Evolutionary conservation across 495 filamentous ascomycete species (phyloP).

Genomic region (Aspergillus steynii): DNA sequence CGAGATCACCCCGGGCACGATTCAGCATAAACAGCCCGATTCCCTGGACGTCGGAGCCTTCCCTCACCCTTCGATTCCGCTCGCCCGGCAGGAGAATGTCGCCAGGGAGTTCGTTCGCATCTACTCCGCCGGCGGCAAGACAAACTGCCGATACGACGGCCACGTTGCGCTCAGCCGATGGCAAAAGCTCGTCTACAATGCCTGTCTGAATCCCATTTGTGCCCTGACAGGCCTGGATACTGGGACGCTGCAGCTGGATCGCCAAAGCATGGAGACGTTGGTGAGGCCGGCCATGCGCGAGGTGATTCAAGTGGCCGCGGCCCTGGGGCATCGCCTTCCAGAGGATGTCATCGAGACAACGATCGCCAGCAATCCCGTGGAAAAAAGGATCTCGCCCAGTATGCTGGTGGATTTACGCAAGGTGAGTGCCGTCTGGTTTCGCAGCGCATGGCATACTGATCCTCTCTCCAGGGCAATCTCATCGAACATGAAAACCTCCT

Average conservation of each 20-base stretch:
- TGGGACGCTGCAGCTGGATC: conserved; percentile 34
- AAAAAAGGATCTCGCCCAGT: conserved; percentile 44
- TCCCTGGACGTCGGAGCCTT: conserved; percentile 43
- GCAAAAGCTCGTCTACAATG: conserved; percentile 54
- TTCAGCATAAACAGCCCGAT: conserved; percentile 43
- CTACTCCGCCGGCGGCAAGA: conserved; percentile 34
- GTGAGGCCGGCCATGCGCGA: conserved; percentile 41
- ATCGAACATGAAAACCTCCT: conserved; percentile 55
- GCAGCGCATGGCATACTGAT: no score
- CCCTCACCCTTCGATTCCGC: conserved; percentile 23
- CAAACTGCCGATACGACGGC: conserved; percentile 23
- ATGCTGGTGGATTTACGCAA: conserved; percentile 48
- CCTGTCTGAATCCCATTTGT: conserved; percentile 46
- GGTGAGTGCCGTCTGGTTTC: conserved; percentile 14
- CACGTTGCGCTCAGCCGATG: conserved; percentile 45
- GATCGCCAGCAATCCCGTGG: conserved; percentile 19
- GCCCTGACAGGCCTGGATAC: conserved; percentile 53
- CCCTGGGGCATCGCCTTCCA: conserved; percentile 8
- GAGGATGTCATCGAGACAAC: conserved; percentile 28
- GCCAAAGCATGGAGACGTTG: conserved; percentile 40
- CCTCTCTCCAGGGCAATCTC: conserved; percentile 40
- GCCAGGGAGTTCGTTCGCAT: conserved; percentile 35
- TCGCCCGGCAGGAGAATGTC: conserved; percentile 9
- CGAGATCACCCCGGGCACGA: conserved; percentile 43
- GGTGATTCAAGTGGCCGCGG: conserved; percentile 28